These are phyloP conservation scores for Zalerion maritima DNA, from an alignment of 495 filamentous ascomycete species.

Conservation along the genomic window DNA sequence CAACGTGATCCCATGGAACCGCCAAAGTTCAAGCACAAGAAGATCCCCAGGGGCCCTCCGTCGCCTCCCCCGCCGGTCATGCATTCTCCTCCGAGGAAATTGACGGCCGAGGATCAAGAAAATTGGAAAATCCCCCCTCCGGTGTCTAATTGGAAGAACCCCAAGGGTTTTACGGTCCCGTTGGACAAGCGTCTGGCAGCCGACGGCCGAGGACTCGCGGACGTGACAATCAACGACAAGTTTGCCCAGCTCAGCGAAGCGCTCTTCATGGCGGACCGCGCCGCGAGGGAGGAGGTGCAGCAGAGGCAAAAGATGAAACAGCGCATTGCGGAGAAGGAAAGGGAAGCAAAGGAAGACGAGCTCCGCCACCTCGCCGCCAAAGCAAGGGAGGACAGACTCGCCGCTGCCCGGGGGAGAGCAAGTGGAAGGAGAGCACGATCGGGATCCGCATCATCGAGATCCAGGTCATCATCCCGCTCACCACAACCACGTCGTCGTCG, in stretches of 20 bases:
- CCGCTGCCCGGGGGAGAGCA: slow-evolving; percentile 35
- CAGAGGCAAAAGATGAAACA: slow-evolving; percentile 93
- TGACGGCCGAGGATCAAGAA: slow-evolving; percentile 95
- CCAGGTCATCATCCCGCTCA: slow-evolving; percentile 25
- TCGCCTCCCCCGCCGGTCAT: slow-evolving; percentile 87
- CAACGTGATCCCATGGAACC: slow-evolving; percentile 97
- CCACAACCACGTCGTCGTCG: slow-evolving; percentile 11
- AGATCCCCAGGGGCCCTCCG: slow-evolving; percentile 89
- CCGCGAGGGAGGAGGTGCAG: slow-evolving; percentile 89
- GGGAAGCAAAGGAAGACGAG: slow-evolving; percentile 82
- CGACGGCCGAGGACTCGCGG: slow-evolving; percentile 81
- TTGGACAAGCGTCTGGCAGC: slow-evolving; percentile 95
- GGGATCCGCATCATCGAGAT: no score
- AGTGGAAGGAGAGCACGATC: slow-evolving; percentile 37
- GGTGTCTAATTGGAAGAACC: slow-evolving; percentile 98
- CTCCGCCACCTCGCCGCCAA: slow-evolving; percentile 80
- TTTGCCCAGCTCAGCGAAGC: slow-evolving; percentile 95
- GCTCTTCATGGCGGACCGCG: slow-evolving; percentile 82
- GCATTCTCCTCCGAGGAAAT: slow-evolving; percentile 87
- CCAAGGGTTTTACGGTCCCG: slow-evolving; percentile 94
- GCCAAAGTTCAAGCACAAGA: slow-evolving; percentile 96
- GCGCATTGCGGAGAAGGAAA: slow-evolving; percentile 91
- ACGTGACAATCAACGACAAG: slow-evolving; percentile 97
- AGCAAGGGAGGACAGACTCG: slow-evolving; percentile 66
- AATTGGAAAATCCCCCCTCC: slow-evolving; percentile 91